Percentiles rank a stretch among this genome's conserved stretches.
phyloP scores from a whole-genome alignment of 208 protist genomes.

The Trichomonas gallinae region DNA sequence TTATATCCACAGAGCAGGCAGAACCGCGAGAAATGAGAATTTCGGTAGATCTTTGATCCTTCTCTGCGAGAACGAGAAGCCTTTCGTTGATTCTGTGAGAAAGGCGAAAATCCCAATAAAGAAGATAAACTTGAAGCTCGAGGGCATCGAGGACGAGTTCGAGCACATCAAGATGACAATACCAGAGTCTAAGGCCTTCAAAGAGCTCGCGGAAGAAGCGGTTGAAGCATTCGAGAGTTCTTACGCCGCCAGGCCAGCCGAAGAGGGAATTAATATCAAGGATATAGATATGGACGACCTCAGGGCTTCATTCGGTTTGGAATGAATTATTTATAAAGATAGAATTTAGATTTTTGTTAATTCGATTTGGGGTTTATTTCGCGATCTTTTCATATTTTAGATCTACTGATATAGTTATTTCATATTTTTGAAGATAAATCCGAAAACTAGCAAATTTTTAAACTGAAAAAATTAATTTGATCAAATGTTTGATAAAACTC shows the following conservation, averaged over 20 bases:
- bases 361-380: too few relatives aligned
- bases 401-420: too few relatives aligned
- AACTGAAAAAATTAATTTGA: too few relatives aligned
- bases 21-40: slow-evolving; percentile 88
- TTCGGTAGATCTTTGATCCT: neutral
- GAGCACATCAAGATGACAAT: neutral
- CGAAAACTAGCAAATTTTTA: too few relatives aligned
- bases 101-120: neutral
- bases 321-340: neutral
- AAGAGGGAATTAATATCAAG: neutral
- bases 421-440: too few relatives aligned
- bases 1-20: slow-evolving; percentile 95
- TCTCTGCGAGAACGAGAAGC: neutral
- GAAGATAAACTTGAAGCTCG: neutral
- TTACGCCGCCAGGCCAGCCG: neutral
- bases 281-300: slow-evolving; percentile 15
- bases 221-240: neutral
- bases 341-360: neutral
- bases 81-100: neutral
- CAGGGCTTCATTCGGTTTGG: neutral
- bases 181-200: neutral
- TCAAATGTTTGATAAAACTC: too few relatives aligned
- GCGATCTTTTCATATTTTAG: too few relatives aligned
- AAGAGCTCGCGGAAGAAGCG: neutral
- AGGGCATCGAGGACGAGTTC: neutral